Base-by-base conservation (phyloP, 1,139 yeast species). In the Citeromyces hawaiiensis region DNA sequence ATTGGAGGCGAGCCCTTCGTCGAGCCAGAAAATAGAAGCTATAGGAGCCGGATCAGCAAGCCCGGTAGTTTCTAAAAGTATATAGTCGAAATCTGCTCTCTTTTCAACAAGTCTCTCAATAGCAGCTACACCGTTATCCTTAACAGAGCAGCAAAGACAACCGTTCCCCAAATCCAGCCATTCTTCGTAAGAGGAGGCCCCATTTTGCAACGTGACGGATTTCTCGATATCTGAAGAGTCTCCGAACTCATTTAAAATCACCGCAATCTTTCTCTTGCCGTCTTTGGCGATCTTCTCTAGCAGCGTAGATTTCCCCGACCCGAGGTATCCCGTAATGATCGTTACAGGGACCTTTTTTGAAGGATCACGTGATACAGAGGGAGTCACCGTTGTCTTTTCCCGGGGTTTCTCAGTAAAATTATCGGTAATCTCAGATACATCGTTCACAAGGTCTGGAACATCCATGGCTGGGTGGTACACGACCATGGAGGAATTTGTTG, bases 11-110 rank as follows among this genome's bases (percentile, higher is more conserved):
- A 91, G 63, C 0, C 91, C 96, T 30, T 83, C 93, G 56, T 91
- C 98, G 34, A 88, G 66, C 98, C 98, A 91, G 58, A 91, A 91
- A 96, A 91, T 91, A 48, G 78, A 76, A 7, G 96, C 96, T 31
- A 91, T 86, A 0, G 97, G 97, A 0, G 82, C 96, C 0, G 98
- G 98, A 54, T 91, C 97, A 0, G 99, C 98, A n/a, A 93, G 69
- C 0, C 99, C 99, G 0, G 96, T 86, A 0, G 99, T 93, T 55
- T 91, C 99, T 42, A 93, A 62, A 21, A 91, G 58, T 21, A 91
- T 87, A 53, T 91, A 83, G 56, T 93, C 98, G 43, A 91, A 88
- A 1, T 52, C 57, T 41, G 70, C 70, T 36, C 74, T 80, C 38
- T 78, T 70, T 38, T 76, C 81, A 49, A 91, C 78, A 50, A 91